Conservation (phyloP, 73 alveolate genomes). For the Paramecium bursaria region DNA sequence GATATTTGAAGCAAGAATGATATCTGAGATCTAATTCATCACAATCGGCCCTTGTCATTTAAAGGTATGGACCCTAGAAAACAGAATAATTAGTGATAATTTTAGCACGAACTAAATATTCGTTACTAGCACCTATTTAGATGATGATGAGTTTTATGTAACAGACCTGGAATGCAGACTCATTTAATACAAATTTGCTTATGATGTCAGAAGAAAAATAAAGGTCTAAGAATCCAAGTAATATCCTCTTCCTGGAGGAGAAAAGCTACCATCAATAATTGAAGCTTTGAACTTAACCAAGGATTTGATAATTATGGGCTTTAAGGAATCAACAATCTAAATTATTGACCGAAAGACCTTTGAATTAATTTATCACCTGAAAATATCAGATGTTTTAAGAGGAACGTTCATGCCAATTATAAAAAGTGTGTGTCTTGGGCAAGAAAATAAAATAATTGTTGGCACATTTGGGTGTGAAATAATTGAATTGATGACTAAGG, state of each 20-base stretch:
- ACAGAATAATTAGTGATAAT: too few species aligned
- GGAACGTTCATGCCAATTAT: conserved; percentile 76
- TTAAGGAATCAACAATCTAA: conserved; percentile 80
- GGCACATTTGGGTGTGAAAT: conserved; percentile 94
- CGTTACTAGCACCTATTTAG: too few species aligned
- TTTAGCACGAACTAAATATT: conserved; percentile 70
- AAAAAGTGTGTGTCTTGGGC: conserved; percentile 75
- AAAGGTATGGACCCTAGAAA: conserved; percentile 81
- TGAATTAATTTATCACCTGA: background rate
- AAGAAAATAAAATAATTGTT: conserved; percentile 73
- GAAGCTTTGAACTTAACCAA: conserved; percentile 82
- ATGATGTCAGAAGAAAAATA: too few species aligned
- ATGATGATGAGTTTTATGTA: too few species aligned
- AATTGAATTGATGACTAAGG: conserved; percentile 69
- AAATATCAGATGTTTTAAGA: background rate
- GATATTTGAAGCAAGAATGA: conserved; percentile 81
- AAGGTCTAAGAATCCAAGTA: conserved; percentile 71
- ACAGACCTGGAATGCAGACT: too few species aligned
- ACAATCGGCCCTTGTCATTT: conserved; percentile 92
- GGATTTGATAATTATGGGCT: conserved; percentile 88
- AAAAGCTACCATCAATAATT: too few species aligned
- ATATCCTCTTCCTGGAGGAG: too few species aligned
- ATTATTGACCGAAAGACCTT: conserved; percentile 72
- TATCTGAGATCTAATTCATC: conserved; percentile 80
- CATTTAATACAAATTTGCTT: too few species aligned